Conservation (phyloP, 2,329 filamentous ascomycete genomes). For the Verticillium longisporum region DNA sequence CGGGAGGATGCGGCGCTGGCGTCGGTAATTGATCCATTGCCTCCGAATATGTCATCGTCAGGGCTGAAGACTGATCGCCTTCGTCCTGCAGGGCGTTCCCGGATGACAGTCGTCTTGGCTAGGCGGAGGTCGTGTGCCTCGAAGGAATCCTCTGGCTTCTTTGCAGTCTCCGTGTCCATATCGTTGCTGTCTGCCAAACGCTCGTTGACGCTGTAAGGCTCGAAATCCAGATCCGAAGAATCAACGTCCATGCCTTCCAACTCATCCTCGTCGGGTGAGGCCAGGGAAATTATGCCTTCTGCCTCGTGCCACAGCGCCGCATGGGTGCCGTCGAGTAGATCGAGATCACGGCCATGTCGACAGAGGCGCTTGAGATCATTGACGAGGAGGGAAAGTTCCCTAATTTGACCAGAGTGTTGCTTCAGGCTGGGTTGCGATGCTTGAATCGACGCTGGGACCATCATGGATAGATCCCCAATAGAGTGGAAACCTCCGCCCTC, state of each 20-base stretch:
- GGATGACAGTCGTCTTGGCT: constrained; percentile 44
- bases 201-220: constrained; percentile 33
- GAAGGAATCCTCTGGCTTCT: constrained; percentile 34
- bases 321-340: constrained; percentile 54
- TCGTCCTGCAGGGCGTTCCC: constrained; percentile 44
- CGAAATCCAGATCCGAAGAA: constrained; percentile 30
- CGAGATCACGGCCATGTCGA: constrained; percentile 60
- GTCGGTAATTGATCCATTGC: constrained; percentile 34
- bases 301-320: constrained; percentile 69
- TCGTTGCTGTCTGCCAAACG: constrained; percentile 38
- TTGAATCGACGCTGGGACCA: constrained; percentile 74
- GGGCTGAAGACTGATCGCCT: constrained; percentile 58
- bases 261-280: constrained; percentile 60
- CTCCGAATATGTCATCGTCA: constrained; percentile 60
- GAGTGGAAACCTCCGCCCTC: constrained; percentile 27
- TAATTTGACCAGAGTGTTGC: constrained; percentile 76
- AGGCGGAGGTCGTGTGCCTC: constrained; percentile 34
- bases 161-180: constrained; percentile 38
- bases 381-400: constrained; percentile 73
- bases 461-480: constrained; percentile 42
- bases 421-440: constrained; percentile 77
- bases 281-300: constrained; percentile 81
- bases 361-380: constrained; percentile 77
- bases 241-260: constrained; percentile 29
- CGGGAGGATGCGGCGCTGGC: constrained; percentile 26